Evolutionary conservation across 163 green algal species (phyloP).

Genomic region (Scenedesmus sp.): DNA sequence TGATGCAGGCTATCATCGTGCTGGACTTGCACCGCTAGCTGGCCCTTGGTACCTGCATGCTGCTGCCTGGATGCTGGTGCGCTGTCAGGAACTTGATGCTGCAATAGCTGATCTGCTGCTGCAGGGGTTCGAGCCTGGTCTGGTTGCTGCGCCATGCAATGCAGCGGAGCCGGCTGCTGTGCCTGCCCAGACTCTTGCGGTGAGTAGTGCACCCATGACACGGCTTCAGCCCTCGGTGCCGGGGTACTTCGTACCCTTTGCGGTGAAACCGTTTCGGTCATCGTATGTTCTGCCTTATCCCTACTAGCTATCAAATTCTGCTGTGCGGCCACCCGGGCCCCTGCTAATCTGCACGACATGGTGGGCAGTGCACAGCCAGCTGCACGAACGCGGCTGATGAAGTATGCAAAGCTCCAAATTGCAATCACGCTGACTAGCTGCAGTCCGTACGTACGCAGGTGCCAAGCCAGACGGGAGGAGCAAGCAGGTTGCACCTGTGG

Average conservation of each 20-base stretch:
- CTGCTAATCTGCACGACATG: constrained; percentile 1
- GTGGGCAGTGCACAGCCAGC: background rate
- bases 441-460: background rate
- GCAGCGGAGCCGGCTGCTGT: background rate
- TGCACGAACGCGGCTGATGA: background rate
- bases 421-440: background rate
- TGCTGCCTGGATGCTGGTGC: background rate
- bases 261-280: background rate
- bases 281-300: background rate
- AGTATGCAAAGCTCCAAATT: background rate
- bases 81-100: constrained; percentile 8
- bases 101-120: constrained; percentile 12
- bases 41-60: background rate
- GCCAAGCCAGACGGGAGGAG: background rate
- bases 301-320: background rate
- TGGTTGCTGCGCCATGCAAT: background rate
- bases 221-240: background rate
- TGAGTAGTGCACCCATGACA: background rate
- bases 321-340: background rate
- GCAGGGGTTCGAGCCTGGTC: background rate
- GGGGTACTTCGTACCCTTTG: background rate
- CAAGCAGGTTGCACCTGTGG: background rate
- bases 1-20: background rate
- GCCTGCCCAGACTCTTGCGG: background rate
- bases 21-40: constrained; percentile 5